Percentiles rank a stretch among this genome's conserved stretches.
Conservation (phyloP, 768 basidiomycete genomes). For the Cystofilobasidium capitatum region DNA sequence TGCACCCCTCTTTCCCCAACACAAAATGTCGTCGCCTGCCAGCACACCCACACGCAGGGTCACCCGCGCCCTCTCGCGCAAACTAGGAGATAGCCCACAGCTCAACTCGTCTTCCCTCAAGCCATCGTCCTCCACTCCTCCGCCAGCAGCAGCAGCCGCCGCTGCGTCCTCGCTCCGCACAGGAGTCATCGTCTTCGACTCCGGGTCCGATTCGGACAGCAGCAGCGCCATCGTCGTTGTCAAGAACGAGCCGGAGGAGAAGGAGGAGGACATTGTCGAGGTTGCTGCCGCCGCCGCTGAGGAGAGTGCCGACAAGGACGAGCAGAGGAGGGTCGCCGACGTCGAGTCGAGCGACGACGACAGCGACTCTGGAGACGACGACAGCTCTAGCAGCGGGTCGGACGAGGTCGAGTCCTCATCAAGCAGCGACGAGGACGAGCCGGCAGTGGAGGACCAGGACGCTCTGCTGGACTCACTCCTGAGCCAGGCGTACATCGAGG, state of each 20-base stretch:
- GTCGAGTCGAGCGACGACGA: not conserved
- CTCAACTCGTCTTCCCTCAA: constrained; percentile 6
- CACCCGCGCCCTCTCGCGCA: constrained; percentile 10
- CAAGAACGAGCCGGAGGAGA: not conserved
- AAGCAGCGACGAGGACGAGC: not conserved
- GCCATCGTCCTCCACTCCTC: not conserved
- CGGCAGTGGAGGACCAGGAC: constrained; percentile 9
- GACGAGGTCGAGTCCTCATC: too few species aligned
- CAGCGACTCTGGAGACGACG: not conserved
- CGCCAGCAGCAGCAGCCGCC: not conserved
- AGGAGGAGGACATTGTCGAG: not conserved
- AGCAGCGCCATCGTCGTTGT: not conserved
- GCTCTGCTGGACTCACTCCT: constrained; percentile 13
- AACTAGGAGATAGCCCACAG: not conserved
- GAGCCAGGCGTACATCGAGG: constrained; percentile 9
- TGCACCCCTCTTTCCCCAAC: too few species aligned
- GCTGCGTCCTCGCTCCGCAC: not conserved
- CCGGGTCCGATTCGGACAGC: not conserved
- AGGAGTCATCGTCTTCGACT: not conserved
- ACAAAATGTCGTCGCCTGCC: constrained; percentile 2
- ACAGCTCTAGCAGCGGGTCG: not conserved
- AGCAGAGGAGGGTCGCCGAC: too few species aligned
- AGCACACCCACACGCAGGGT: not conserved
- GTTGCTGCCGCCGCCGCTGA: not conserved
- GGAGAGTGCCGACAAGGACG: too few species aligned